Evolutionary conservation across 768 basidiomycete genomes (phyloP).

Genomic region (Lactifluus rugatus): DNA sequence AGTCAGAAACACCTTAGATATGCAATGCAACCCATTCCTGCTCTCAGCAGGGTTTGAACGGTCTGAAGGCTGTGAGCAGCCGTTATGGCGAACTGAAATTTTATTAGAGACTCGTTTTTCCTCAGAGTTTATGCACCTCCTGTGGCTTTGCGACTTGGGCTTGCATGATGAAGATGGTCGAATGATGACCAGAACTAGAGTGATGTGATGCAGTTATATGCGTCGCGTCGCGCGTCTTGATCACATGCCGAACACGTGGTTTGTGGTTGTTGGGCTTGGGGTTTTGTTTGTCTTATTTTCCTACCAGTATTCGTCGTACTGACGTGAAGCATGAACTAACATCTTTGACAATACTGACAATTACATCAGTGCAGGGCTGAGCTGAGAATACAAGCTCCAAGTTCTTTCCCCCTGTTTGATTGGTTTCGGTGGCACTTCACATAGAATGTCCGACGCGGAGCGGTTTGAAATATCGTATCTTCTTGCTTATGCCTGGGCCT

Average conservation of each 20-base stretch:
- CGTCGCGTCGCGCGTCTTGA: constrained; percentile 7
- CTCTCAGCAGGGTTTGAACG: constrained; percentile 61
- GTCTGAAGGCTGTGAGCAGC: constrained; percentile 56
- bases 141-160: constrained; percentile 27
- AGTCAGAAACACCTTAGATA: constrained; percentile 47
- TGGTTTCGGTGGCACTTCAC: not conserved
- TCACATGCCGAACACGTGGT: constrained; percentile 7
- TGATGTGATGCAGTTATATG: not conserved
- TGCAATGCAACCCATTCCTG: constrained; percentile 67
- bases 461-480: not conserved
- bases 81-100: constrained; percentile 24
- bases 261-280: not conserved
- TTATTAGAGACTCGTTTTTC: not conserved
- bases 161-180: constrained; percentile 28
- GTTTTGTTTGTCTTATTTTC: not conserved
- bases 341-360: no score
- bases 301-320: not conserved
- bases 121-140: constrained; percentile 20
- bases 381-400: not conserved
- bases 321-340: not conserved
- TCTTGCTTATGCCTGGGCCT: not conserved
- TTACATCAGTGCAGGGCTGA: not conserved
- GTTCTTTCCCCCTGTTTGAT: not conserved
- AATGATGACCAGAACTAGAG: not conserved
- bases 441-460: not conserved